Conservation (phyloP, 495 filamentous ascomycete species). For the Xylaria palmicola region DNA sequence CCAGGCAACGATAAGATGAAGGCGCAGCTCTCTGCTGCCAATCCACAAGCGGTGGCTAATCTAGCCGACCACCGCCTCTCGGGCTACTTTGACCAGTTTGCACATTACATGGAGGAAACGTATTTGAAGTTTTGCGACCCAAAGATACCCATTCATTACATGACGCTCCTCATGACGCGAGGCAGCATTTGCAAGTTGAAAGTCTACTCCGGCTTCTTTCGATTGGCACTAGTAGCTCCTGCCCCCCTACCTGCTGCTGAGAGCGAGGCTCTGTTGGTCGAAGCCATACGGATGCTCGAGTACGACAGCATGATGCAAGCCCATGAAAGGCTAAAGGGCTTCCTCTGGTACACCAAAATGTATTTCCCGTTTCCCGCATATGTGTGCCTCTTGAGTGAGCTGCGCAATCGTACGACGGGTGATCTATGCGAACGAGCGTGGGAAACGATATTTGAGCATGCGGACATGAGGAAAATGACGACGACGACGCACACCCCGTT, state of each 20-base stretch:
- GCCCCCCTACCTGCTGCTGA: conserved; percentile 35
- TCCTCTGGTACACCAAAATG: conserved; percentile 52
- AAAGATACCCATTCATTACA: conserved; percentile 57
- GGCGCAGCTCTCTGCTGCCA: conserved; percentile 35
- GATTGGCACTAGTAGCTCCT: conserved; percentile 24
- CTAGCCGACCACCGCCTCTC: conserved; percentile 46
- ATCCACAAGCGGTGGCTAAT: conserved; percentile 43
- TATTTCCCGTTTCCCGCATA: conserved; percentile 56
- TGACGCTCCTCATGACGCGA: conserved; percentile 51
- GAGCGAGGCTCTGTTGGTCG: conserved; percentile 45
- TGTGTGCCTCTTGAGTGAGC: conserved; percentile 51
- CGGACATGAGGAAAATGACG: conserved; percentile 44
- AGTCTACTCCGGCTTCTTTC: conserved; percentile 32
- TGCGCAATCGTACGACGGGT: conserved; percentile 46
- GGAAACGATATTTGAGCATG: conserved; percentile 49
- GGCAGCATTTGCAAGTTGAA: conserved; percentile 50
- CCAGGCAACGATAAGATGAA: conserved; percentile 41
- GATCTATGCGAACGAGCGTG: conserved; percentile 54
- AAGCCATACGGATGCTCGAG: conserved; percentile 52
- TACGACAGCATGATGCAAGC: conserved; percentile 52
- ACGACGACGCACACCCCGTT: conserved; percentile 46
- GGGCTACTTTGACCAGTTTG: conserved; percentile 54
- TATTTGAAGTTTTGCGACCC: conserved; percentile 63
- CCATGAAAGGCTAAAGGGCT: conserved; percentile 43
- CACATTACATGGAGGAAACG: conserved; percentile 54